Evolutionary conservation across 169 alveolate species (phyloP), one percentile per base, ranked within the genome.

Genomic region (Fabrea salina): DNA sequence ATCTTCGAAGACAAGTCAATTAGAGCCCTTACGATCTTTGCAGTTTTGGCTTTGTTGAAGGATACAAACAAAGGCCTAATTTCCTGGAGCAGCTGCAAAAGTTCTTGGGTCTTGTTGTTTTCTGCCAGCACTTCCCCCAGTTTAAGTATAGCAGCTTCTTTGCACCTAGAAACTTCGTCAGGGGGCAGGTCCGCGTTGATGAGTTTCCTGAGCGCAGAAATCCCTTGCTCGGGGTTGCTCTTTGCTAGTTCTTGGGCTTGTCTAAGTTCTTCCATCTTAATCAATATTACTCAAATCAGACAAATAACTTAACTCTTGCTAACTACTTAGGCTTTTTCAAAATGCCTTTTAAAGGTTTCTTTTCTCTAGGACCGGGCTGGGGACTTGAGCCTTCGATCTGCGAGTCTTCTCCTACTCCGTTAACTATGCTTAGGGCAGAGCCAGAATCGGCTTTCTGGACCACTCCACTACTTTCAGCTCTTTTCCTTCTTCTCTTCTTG

Each of bases 11-110:
- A 79, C 43, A 61, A 80, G 35, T 86, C 95, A 53, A 91, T 82
- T 5, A 91, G 67, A 19, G 72, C 56, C 61, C 86, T 56, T 37
- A 81, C 83, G 5, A 91, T 80, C 61, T 91, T 91, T 32, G 95
- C 95, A 2, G 90, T 86, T 56, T 90, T 75, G 1, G 95, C 93
- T 66, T 91, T 91, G n/a, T 95, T 92, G 40, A 89, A 83, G 13
- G 57, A 40, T 2, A 64, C 54, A 30, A 89, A 80, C n/a, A 91
- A 67, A 19, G 92, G 92, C 19, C 78, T 79, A 32, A 87, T 59
- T 41, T 50, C 47, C 43, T 67, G 78, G 72, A 81, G 43, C 39
- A 85, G 79, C n/a, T 22, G 19, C 4, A 56, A 30, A 4, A 64
- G 33, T 5, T 64, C 75, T 13, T 25, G 19, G 13, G 47, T 0